Evolutionary conservation across 345 rosid genomes (phyloP).

Genomic region (Euphorbia pulcherrima): DNA sequence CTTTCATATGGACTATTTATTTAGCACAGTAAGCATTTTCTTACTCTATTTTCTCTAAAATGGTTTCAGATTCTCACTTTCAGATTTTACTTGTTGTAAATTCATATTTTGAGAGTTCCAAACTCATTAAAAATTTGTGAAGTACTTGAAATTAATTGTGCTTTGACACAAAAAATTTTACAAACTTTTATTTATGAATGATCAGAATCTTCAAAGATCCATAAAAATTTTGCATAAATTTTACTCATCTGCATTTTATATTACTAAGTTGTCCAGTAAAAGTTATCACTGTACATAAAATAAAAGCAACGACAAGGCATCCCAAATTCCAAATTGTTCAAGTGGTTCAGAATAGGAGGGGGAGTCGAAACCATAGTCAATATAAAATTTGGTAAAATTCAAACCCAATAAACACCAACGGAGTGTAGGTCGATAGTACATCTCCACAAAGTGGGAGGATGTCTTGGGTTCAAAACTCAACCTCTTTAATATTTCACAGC

Average conservation of each 20-base stretch:
- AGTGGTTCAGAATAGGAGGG: neutral
- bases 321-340: neutral
- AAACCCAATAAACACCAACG: constrained; percentile 13
- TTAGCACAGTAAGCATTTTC: neutral
- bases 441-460: neutral
- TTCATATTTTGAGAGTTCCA: neutral
- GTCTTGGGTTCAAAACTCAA: neutral
- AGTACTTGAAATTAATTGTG: neutral
- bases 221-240: neutral
- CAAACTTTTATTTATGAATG: neutral
- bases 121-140: too few species aligned
- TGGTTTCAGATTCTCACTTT: neutral
- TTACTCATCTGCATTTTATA: neutral
- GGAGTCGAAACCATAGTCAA: neutral
- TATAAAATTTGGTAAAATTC: neutral
- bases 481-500: neutral
- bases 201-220: neutral
- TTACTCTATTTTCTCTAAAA: neutral
- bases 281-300: neutral
- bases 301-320: neutral
- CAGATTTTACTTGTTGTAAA: neutral
- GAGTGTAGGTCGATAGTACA: neutral
- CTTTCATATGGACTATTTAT: neutral
- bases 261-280: neutral
- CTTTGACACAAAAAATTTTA: neutral